Base-by-base conservation (phyloP, 768 basidiomycete species). In the Pulveroboletus sp. region DNA sequence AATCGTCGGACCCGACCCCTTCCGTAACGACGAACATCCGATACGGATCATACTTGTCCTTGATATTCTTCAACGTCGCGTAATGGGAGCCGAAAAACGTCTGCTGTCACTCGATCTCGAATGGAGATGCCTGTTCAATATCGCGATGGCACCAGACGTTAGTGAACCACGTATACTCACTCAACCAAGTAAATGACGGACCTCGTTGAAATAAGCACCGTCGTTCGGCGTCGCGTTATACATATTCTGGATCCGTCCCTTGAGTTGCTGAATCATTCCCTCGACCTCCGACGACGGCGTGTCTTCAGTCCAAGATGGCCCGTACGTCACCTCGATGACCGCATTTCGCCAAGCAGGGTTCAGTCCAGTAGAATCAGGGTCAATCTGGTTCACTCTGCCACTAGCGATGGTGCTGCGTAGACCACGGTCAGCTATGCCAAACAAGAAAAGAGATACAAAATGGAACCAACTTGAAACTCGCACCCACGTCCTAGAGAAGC, bases 1-100 rank as follows among this genome's bases (percentile, higher is more conserved):
- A 80, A 2, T 75, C 69, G 17, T 80, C 76, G 4, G 76, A 76
- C 0, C 76, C 78, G 1, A 81, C 76, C 1, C 78, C 80, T 18
- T 67, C 61, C 0, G 60, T 50, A 15, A 79, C 74, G 6, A 79
- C 59, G 56, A 80, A 81, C 10, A 80, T 47, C 24, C 58, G 66
- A 10, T 62, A 48, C 0, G 77, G 73, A 58, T 82, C 79, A 45
- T 77, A 76, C 51, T 60, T 67, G 6, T 57, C 27, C 57, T 80
- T 80, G 60, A 81, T 75, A 1, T 48, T 53, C 54, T 68, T 70
- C 28, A 79, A 58, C 24, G 47, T 62, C 4, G 56, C 14, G 41
- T 77, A 76, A 52, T 80, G 74, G 1, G 65, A 50, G 0, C 78
- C 78, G 53, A 76, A 80, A 61, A 77, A 79, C 0, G 72, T 65